Evolutionary conservation across 768 basidiomycete genomes (phyloP).

Genomic region (Hygrocybe punicea): DNA sequence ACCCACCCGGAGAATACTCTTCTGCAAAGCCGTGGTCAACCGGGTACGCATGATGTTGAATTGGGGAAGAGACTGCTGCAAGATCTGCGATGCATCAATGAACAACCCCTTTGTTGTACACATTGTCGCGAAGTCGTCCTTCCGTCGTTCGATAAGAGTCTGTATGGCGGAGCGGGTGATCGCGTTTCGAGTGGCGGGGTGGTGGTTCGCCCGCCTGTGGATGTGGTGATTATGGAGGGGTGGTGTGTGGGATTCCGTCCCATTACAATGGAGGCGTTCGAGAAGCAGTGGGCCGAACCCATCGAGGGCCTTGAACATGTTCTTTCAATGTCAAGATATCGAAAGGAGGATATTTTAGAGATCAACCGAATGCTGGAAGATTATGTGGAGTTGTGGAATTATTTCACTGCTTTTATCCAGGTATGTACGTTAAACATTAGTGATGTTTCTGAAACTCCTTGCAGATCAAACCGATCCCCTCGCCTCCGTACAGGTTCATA

Average conservation of each 20-base stretch:
- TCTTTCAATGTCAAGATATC: conserved; percentile 25
- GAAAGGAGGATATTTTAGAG: conserved; percentile 53
- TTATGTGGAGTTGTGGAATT: conserved; percentile 67
- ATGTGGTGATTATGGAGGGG: conserved; percentile 90
- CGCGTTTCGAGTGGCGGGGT: conserved; percentile 46
- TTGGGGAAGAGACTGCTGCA: conserved; percentile 57
- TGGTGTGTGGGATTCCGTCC: conserved; percentile 93
- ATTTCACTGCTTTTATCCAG: conserved; percentile 75
- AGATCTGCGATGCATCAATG: conserved; percentile 40
- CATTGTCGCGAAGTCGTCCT: conserved; percentile 45
- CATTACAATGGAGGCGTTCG: conserved; percentile 48
- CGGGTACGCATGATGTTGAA: conserved; percentile 83
- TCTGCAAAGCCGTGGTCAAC: conserved; percentile 82
- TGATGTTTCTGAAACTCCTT: neutral
- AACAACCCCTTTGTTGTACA: conserved; percentile 19
- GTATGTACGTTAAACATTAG: too few species aligned
- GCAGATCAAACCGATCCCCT: conserved; percentile 12
- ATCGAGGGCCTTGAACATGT: conserved; percentile 23
- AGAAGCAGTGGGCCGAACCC: conserved; percentile 43
- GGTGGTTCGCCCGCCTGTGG: conserved; percentile 43
- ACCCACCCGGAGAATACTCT: conserved; percentile 59
- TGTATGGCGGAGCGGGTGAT: conserved; percentile 80
- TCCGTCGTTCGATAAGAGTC: conserved; percentile 86
- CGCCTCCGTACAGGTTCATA: conserved; percentile 49
- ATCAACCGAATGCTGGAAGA: conserved; percentile 59